Percentiles rank a stretch among this genome's conserved stretches.
phyloP scores from a whole-genome alignment of 140 eudicot genomes.

The Ambrosia hybrid region DNA sequence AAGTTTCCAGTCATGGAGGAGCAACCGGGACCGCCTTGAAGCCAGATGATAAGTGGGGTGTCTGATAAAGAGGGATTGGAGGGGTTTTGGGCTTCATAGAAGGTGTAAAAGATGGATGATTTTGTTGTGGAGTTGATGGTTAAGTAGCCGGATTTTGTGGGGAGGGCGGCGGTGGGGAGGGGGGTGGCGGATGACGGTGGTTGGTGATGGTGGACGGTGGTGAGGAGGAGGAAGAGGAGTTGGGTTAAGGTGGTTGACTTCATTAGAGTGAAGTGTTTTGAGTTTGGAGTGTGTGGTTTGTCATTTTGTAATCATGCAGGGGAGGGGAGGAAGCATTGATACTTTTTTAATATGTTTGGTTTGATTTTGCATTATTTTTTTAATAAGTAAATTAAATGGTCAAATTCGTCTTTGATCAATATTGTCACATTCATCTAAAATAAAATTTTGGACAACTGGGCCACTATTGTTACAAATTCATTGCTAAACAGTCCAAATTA shows the following conservation, averaged over 20 bases:
- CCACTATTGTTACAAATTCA: no score
- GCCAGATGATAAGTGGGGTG: slow-evolving; percentile 89
- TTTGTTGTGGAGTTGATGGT: slow-evolving; percentile 57
- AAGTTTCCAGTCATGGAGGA: slow-evolving; percentile 85
- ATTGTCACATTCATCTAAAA: no score
- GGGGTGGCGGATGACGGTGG: slow-evolving; percentile 27
- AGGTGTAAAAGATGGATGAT: slow-evolving; percentile 82
- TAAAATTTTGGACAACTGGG: no score
- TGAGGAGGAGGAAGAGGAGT: slow-evolving; percentile 32
- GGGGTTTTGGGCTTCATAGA: slow-evolving; percentile 71
- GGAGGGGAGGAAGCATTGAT: no score
- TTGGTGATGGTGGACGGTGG: slow-evolving; percentile 26
- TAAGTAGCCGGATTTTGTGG: slow-evolving; percentile 87
- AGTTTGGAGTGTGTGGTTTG: background rate
- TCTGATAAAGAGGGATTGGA: slow-evolving; percentile 32
- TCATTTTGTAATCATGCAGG: slow-evolving; percentile 6
- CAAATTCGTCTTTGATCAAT: no score
- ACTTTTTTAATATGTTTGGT: no score
- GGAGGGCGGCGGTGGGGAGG: slow-evolving; percentile 65
- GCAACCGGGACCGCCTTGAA: slow-evolving; percentile 98
- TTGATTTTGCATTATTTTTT: no score
- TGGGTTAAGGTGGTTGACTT: slow-evolving; percentile 34
- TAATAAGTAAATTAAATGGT: no score
- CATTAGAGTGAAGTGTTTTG: slow-evolving; percentile 20
- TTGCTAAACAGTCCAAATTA: no score